Evolutionary conservation across 495 filamentous ascomycete species (phyloP), one percentile per base, ranked within the genome.

Genomic region (Aspergillus coremiiformis): DNA sequence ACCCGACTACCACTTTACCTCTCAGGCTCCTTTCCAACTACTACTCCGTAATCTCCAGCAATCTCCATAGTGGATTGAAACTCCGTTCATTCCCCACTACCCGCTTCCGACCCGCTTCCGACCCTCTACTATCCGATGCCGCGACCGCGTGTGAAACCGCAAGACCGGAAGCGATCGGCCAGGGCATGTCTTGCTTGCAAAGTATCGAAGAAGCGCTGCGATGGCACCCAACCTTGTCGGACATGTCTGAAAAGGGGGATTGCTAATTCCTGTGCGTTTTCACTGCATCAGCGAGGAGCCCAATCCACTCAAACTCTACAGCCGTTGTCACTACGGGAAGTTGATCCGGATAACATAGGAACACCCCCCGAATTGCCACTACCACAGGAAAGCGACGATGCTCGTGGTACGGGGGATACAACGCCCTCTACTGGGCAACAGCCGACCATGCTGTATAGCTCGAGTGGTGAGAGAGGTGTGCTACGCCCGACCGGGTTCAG

Each of bases 141-240:
- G 17, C 67, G 69, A 15, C 67, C 67, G 3, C 70, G 68, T 47
- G 67, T 72, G 33, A 57, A 57, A 32, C 67, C 69, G 17, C 62
- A 60, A 2, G 66, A 72, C 55, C 67, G 69, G 32, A 54, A 66
- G 23, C 60, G 69, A 12, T 67, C 63, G 15, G 62, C 61, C 22
- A 65, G 66, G 32, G 69, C 69, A 44, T 72, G 69, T 43, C 62
- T 64, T 5, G 53, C 66, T 5, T 72, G 69, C 52, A 62, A 68
- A 10, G 52, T 61, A 9, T 66, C 69, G 10, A 70, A 72, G 52
- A 72, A 69, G 54, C 63, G 69, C 46, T 74, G 71, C 46, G 71
- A 66, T 44, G 71, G 71, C 24, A 62, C 53, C 4, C 69, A 70
- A 44, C 71, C 71, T 7, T 74, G 71, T 46, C 49, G 60, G 3